Evolutionary conservation across 83 land plant species (phyloP).

Genomic region (Picea engelmannii): DNA sequence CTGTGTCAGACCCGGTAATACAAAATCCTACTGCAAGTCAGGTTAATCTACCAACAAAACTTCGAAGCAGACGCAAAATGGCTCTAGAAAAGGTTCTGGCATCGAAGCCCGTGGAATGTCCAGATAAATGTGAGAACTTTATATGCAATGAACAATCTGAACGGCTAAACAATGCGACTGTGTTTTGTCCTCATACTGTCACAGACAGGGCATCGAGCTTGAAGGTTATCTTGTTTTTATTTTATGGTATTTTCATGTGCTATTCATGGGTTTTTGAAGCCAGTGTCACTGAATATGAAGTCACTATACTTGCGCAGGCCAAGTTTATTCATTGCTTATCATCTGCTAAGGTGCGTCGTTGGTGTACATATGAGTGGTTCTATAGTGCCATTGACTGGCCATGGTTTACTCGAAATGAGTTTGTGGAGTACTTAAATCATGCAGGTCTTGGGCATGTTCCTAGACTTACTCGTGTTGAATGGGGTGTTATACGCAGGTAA

Average conservation of each 20-base stretch:
- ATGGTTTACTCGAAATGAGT: conserved; percentile 92
- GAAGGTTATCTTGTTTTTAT: conserved; percentile 21
- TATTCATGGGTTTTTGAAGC: neutral
- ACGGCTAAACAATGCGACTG: neutral
- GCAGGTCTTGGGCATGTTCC: conserved; percentile 87
- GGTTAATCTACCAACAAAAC: conserved; percentile 37
- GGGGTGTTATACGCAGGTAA: conserved; percentile 98
- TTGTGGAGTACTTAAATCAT: conserved; percentile 95
- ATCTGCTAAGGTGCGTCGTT: conserved; percentile 63
- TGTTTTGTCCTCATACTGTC: conserved; percentile 10
- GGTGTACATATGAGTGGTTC: conserved; percentile 97
- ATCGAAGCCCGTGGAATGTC: conserved; percentile 14
- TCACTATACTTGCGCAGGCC: conserved; percentile 45
- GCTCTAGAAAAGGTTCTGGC: conserved; percentile 25
- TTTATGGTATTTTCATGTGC: conserved; percentile 10
- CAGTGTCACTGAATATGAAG: conserved; percentile 7
- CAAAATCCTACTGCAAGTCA: conserved; percentile 18
- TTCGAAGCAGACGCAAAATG: conserved; percentile 55
- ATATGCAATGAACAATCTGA: conserved; percentile 15
- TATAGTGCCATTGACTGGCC: conserved; percentile 99
- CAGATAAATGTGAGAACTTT: conserved; percentile 25
- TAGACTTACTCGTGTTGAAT: conserved; percentile 91
- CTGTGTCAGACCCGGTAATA: conserved; percentile 17
- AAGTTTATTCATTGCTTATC: conserved; percentile 70
- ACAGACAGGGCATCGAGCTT: conserved; percentile 15